A percentile compares a stretch with the other conserved stretches of the same genome.
Conservation (phyloP, 1,139 yeast genomes). For the Yamadazyma pseudoaaseri region DNA sequence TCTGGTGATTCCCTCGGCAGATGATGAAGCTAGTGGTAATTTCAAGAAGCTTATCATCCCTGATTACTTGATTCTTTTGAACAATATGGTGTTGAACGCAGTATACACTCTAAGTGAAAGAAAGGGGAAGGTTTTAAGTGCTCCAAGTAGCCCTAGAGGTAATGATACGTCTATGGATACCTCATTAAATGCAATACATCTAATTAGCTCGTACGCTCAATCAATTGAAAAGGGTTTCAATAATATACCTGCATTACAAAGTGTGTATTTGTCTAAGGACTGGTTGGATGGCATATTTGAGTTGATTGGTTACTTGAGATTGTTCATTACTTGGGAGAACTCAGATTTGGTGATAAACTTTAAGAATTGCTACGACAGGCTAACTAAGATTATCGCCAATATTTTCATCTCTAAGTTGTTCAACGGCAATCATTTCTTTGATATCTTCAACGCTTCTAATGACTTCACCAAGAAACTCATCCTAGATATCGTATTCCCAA, state of each 20-base stretch:
- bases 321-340: slow-evolving; percentile 28
- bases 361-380: slow-evolving; percentile 21
- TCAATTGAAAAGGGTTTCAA: slow-evolving; percentile 31
- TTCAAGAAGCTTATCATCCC: slow-evolving; percentile 32
- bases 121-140: slow-evolving; percentile 39
- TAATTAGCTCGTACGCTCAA: slow-evolving; percentile 34
- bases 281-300: slow-evolving; percentile 44
- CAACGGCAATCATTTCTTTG: slow-evolving; percentile 20
- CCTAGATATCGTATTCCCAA: slow-evolving; percentile 37
- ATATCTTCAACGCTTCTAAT: slow-evolving; percentile 19
- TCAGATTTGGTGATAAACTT: slow-evolving; percentile 20
- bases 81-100: slow-evolving; percentile 39
- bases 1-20: slow-evolving; percentile 5
- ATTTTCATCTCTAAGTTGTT: slow-evolving; percentile 32
- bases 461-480: slow-evolving; percentile 30
- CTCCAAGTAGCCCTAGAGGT: slow-evolving; percentile 31
- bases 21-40: slow-evolving; percentile 4
- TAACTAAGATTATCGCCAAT: slow-evolving; percentile 25
- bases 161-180: slow-evolving; percentile 21
- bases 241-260: slow-evolving; percentile 19
- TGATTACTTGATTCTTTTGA: slow-evolving; percentile 38
- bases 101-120: slow-evolving; percentile 30
- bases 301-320: slow-evolving; percentile 32
- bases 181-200: slow-evolving; percentile 33
- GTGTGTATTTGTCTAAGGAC: slow-evolving; percentile 26